A percentile compares a stretch with the other conserved stretches of the same genome.
Evolutionary conservation across 2,329 filamentous ascomycete species (phyloP).

Genomic region (Malbranchea zuffiana): DNA sequence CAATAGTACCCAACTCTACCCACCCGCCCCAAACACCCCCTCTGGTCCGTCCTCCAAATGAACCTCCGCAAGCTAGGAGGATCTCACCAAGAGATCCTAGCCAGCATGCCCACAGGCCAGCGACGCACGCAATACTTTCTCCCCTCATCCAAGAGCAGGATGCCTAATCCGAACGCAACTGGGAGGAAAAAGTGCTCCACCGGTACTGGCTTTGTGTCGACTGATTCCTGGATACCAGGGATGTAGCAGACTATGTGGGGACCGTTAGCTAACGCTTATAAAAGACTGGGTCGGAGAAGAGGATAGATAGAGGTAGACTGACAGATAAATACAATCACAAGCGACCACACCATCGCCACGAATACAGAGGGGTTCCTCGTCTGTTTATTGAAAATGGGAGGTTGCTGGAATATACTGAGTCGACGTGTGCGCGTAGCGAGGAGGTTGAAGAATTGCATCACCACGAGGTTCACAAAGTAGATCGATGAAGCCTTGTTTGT

Average conservation of each 20-base stretch:
- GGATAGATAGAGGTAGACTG: constrained; percentile 18
- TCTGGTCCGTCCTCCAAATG: no score
- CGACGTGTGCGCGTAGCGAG: constrained; percentile 57
- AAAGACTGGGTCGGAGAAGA: not conserved
- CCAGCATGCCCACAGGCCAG: constrained; percentile 48
- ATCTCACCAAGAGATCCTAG: constrained; percentile 52
- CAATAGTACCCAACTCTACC: no score
- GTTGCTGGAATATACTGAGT: constrained; percentile 60
- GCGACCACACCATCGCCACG: constrained; percentile 57
- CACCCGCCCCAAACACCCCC: no score
- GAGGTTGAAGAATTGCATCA: constrained; percentile 64
- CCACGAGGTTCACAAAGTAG: constrained; percentile 69
- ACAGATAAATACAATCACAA: constrained; percentile 60
- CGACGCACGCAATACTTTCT: constrained; percentile 53
- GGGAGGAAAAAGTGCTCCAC: constrained; percentile 69
- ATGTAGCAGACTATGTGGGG: constrained; percentile 44
- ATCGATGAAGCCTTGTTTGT: constrained; percentile 59
- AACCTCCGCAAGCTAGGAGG: no score
- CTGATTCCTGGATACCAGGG: constrained; percentile 49
- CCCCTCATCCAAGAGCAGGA: constrained; percentile 55
- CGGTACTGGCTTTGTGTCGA: constrained; percentile 54
- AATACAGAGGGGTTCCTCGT: constrained; percentile 60
- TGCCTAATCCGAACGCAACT: constrained; percentile 56
- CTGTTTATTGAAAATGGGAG: constrained; percentile 52
- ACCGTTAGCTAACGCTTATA: constrained; percentile 13